These are phyloP conservation scores for Dissophora globulifera DNA, from an alignment of 192 early-diverging fungal genomes.

Conservation along the genomic window DNA sequence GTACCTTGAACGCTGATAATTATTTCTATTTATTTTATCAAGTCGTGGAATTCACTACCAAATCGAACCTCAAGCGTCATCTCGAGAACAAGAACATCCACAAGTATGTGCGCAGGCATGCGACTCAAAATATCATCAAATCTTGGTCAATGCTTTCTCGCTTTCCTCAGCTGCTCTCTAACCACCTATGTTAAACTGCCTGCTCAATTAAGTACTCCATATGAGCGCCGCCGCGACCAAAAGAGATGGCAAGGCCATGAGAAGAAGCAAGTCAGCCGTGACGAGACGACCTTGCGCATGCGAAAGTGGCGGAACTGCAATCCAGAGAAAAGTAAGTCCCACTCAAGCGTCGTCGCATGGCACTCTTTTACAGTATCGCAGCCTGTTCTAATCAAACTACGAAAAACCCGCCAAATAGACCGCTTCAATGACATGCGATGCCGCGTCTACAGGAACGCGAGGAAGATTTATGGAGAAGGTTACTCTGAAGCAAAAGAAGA, in stretches of 20 bases:
- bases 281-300: slow-evolving; percentile 64
- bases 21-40: not conserved
- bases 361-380: too few relatives aligned
- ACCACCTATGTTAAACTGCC: too few relatives aligned
- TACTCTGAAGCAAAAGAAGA: slow-evolving; percentile 68
- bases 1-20: too few relatives aligned
- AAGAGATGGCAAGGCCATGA: slow-evolving; percentile 65
- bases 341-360: too few relatives aligned
- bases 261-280: slow-evolving; percentile 63
- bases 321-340: slow-evolving; percentile 60
- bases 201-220: slow-evolving; percentile 50
- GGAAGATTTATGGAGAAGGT: slow-evolving; percentile 68
- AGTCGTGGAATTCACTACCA: slow-evolving; percentile 41
- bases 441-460: slow-evolving; percentile 73
- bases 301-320: slow-evolving; percentile 63
- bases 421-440: slow-evolving; percentile 76
- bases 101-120: slow-evolving; percentile 29
- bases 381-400: too few relatives aligned
- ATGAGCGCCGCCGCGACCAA: slow-evolving; percentile 61
- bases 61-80: slow-evolving; percentile 56
- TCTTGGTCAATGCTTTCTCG: not conserved
- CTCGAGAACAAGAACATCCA: slow-evolving; percentile 65
- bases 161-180: not conserved
- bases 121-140: not conserved
- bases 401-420: too few relatives aligned